These are phyloP conservation scores for Calonectria naviculata DNA, from an alignment of 2,329 filamentous ascomycete species.

Conservation along the genomic window DNA sequence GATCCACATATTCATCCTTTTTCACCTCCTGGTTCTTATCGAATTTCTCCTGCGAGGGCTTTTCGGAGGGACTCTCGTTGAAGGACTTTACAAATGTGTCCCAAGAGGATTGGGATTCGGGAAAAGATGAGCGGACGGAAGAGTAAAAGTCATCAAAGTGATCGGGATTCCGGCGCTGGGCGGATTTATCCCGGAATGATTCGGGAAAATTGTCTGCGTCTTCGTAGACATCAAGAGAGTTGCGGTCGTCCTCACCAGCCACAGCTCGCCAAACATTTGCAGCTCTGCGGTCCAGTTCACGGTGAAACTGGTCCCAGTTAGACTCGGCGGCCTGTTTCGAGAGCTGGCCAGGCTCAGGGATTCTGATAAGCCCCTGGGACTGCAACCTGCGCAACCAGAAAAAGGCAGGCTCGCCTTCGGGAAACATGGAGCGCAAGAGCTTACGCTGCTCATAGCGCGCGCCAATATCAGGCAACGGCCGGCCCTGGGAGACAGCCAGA, in stretches of 20 bases:
- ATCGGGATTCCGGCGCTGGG: constrained; percentile 37
- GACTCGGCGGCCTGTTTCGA: constrained; percentile 25
- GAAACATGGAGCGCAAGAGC: constrained; percentile 52
- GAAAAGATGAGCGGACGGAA: constrained; percentile 49
- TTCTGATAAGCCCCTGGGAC: constrained; percentile 51
- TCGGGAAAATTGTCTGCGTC: constrained; percentile 23
- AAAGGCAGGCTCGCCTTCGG: constrained; percentile 51
- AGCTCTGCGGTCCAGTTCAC: constrained; percentile 43
- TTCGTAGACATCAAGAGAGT: constrained; percentile 17
- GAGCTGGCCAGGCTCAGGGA: constrained; percentile 35
- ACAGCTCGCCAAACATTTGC: constrained; percentile 42
- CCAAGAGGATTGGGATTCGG: constrained; percentile 52
- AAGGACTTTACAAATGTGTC: constrained; percentile 53
- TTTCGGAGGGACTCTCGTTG: constrained; percentile 31
- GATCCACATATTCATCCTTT: constrained; percentile 56
- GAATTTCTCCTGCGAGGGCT: constrained; percentile 19
- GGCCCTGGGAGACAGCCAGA: constrained; percentile 57
- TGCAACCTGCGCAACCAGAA: constrained; percentile 55
- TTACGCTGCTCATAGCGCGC: constrained; percentile 48
- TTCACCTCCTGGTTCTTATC: constrained; percentile 47
- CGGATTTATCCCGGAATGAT: constrained; percentile 10
- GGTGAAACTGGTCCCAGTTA: constrained; percentile 45
- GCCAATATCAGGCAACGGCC: constrained; percentile 53
- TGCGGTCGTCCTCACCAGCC: constrained; percentile 22
- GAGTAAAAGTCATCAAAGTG: constrained; percentile 56